Base-by-base conservation (phyloP, 805 yeast genomes). In the Sugiyamaella americana region DNA sequence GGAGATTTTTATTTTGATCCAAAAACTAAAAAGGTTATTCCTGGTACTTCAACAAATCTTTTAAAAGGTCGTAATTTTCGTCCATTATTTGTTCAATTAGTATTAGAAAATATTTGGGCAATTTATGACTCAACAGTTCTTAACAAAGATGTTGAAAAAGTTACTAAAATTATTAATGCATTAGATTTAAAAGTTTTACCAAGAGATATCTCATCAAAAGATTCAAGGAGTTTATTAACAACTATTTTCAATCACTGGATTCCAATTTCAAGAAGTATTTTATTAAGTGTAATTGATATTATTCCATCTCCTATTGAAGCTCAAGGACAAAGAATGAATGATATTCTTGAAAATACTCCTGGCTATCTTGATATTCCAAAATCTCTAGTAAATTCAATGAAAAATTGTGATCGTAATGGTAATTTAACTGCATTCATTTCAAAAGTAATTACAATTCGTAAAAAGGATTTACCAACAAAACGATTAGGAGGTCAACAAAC, bases 1-100 rank as follows among this genome's bases (percentile, higher is more conserved):
- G 98, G 98, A 34, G 96, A 91, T 60, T 91, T 69, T 62, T 87
- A 78, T 61, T 71, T 87, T 58, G 98, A 93, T 62, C 84, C 95
- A 59, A 91, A 89, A 63, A 80, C 88, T 19, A 93, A 89, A 59
- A 85, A 83, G 58, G 84, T 93, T 29, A 69, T 87, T 13, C 79
- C 80, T 13, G 58, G 58, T 18, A 53, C 51, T 39, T 50, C 23
- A 32, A 11, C 22, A 5, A 35, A 22, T 17, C 47, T 47, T 40
- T 26, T 26, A 26, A 76, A 78, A 13, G 79, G 85, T 1, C 71
- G 82, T 46, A 65, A 68, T 30, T 61, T 80, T 49, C 86, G 87
- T 60, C 95, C 96, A 0, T 64, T 93, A 52, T 93, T 93, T 71
- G 96, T 87, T 0, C 81, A 85, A 10, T 75, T 93, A 51, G 83